Evolutionary conservation across 805 yeast genomes (phyloP), one percentile per base, ranked within the genome.

Genomic region (Candida cerambycidarum): DNA sequence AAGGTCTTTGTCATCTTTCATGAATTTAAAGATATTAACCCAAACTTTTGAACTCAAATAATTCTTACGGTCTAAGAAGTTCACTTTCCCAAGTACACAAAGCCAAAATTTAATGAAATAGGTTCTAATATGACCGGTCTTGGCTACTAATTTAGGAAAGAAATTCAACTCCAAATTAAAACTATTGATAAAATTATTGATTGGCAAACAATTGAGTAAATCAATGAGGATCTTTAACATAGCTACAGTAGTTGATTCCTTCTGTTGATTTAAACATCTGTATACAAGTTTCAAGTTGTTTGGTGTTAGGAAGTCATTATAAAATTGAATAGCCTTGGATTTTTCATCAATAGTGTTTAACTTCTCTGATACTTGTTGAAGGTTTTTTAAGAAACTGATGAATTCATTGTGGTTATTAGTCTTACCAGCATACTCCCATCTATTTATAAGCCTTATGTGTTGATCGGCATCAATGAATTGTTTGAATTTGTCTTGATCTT

Each of bases 11-110:
- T 80, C 65, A 56, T 89, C 96, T 16, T 69, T 62, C 32, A 74
- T 73, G 46, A 86, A 75, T 57, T 85, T 86, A 68, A 89, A 78
- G 76, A 90, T 78, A 34, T 77, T 78, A 23, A 79, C 69, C 70
- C 80, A 73, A 25, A 88, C 67, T 55, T 79, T 82, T 37, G 53
- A 57, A 38, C 61, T 48, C 16, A 92, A 54, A 7, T 88, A 59
- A 43, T 85, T 90, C 52, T 78, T 84, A 56, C 96, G 75, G 16
- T 76, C 65, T 16, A 80, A 54, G 2, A 84, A 67, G 2, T 82
- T 65, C 1, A 84, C 69, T 30, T 63, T 56, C 4, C 70, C 51
- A 23, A 82, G 57, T 30, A 89, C 63, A 5, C 70, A 55, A 9
- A 83, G 45, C 77, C 89, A 81, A 52, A 89, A 83, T 5, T 61